A percentile compares a stretch with the other conserved stretches of the same genome.
These are phyloP conservation scores for Verbascum thapsus DNA, from an alignment of 257 asterid genomes.

Conservation along the genomic window DNA sequence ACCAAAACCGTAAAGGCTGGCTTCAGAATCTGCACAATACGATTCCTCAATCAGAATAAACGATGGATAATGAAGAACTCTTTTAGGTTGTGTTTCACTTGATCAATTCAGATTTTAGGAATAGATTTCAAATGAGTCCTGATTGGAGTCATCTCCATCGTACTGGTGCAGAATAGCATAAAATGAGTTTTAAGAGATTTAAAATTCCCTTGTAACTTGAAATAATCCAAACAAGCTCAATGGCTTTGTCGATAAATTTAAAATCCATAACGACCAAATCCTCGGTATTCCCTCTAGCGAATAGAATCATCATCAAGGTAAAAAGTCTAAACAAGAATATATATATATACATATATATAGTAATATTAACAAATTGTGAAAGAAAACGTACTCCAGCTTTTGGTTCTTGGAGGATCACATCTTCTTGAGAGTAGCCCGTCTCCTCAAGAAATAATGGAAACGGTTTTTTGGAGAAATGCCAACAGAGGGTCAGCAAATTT, in stretches of 20 bases:
- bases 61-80: slow-evolving; percentile 8
- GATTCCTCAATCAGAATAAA: slow-evolving; percentile 8
- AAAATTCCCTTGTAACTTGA: too few relatives aligned
- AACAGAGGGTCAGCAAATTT: slow-evolving; percentile 78
- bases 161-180: too few relatives aligned
- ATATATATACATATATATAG: neutral
- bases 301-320: neutral
- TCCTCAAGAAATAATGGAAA: slow-evolving; percentile 80
- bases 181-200: too few relatives aligned
- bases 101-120: too few relatives aligned
- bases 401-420: slow-evolving; percentile 94
- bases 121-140: too few relatives aligned
- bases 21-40: slow-evolving; percentile 75
- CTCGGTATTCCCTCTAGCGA: neutral
- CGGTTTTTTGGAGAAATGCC: slow-evolving; percentile 97
- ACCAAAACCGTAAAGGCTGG: slow-evolving; percentile 88
- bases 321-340: slow-evolving; percentile 14
- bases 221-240: too few relatives aligned
- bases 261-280: too few relatives aligned
- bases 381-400: slow-evolving; percentile 89
- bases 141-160: too few relatives aligned
- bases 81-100: neutral
- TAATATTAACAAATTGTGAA: slow-evolving; percentile 1
- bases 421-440: slow-evolving; percentile 83
- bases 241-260: too few relatives aligned